Conservation (phyloP, 495 filamentous ascomycete species). For the Podospora australis region DNA sequence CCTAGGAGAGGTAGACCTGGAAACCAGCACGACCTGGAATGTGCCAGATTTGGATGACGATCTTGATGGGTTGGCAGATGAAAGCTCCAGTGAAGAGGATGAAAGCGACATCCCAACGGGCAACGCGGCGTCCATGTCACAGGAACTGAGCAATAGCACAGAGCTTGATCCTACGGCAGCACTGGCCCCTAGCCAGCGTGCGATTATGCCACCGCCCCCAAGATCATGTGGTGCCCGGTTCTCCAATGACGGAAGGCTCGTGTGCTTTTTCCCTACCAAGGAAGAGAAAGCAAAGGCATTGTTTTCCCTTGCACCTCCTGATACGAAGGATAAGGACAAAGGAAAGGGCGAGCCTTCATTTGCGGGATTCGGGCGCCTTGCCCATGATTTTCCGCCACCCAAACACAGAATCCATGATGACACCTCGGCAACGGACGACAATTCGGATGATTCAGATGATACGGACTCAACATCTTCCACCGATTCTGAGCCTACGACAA, state of each 20-base stretch:
- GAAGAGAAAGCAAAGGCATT: slow-evolving; percentile 62
- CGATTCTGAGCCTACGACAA: slow-evolving; percentile 64
- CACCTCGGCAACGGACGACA: slow-evolving; percentile 43
- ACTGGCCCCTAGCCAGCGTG: slow-evolving; percentile 55
- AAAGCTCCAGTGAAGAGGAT: slow-evolving; percentile 82
- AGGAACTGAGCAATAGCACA: slow-evolving; percentile 45
- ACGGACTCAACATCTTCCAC: slow-evolving; percentile 60
- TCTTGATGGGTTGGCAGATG: slow-evolving; percentile 48
- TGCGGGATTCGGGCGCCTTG: slow-evolving; percentile 79
- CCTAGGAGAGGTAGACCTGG: slow-evolving; percentile 72
- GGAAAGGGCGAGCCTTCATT: slow-evolving; percentile 65
- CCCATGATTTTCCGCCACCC: slow-evolving; percentile 41
- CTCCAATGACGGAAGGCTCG: slow-evolving; percentile 67
- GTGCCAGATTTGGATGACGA: slow-evolving; percentile 58
- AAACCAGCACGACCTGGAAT: slow-evolving; percentile 66
- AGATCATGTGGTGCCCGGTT: slow-evolving; percentile 71
- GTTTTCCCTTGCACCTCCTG: slow-evolving; percentile 51
- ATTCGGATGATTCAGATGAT: slow-evolving; percentile 50
- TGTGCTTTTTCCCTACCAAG: slow-evolving; percentile 84
- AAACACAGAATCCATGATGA: slow-evolving; percentile 46
- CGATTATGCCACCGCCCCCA: slow-evolving; percentile 70
- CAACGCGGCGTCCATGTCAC: slow-evolving; percentile 49
- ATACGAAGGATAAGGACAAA: slow-evolving; percentile 53
- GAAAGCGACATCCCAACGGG: slow-evolving; percentile 54
- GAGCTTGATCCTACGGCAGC: slow-evolving; percentile 42